Evolutionary conservation across 257 asterid species (phyloP), one percentile per base, ranked within the genome.

Genomic region (Salvia hispanica): DNA sequence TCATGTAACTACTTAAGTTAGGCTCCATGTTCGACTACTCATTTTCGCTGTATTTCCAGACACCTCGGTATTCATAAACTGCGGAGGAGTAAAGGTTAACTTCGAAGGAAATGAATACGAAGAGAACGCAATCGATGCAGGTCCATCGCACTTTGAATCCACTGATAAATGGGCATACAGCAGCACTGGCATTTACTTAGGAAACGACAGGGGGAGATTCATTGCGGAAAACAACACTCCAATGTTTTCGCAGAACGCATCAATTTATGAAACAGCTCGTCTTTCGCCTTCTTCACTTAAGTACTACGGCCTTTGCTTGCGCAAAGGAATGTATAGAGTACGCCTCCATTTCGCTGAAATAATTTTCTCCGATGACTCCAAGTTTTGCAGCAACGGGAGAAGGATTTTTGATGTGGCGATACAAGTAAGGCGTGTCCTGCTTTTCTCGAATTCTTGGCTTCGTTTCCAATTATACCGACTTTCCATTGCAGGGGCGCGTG

Each of bases 301-400:
- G 75, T 90, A 69, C 70, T 92, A 84, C 57, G 97, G 95, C 51
- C 90, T 83, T 71, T 92, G 97, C 80, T 31, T 92, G 83, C 83
- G 66, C 58, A 64, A 33, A 15, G 98, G 98, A 39, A 92, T 91
- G 85, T 92, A 92, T 67, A 86, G 13, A 67, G 98, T 90, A 73
- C 91, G 90, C 13, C 96, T 92, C 50, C 89, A 90, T 82, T 92
- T 92, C 53, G 96, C 98, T 36, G 98, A 92, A 76, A 88, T 92
- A 65, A 79, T 79, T 85, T 92, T 2, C 71, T 62, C 85, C 28
- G 75, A 88, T 66, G 79, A 67, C 79, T 33, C 77, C 66, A 83
- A 73, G 47, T 92, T 67, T 73, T 79, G 80, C 82, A 85, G 95
- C 84, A 82, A 80, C 11, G 97, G 97, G 56, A 80, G 72, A 66